These are phyloP conservation scores for Gnetum montanum DNA, from an alignment of 75 land plant genomes.

Conservation along the genomic window DNA sequence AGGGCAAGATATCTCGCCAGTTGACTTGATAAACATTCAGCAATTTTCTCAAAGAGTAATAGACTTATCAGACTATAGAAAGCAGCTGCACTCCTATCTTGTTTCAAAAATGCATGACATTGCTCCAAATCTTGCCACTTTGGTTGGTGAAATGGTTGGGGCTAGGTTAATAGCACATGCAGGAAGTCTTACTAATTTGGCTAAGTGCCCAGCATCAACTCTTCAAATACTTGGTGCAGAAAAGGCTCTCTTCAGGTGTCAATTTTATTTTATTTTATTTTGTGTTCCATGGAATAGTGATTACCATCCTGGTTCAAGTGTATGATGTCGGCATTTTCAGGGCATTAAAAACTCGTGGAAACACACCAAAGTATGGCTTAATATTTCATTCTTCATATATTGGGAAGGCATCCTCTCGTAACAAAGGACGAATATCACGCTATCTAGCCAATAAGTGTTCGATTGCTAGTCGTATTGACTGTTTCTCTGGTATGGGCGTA, in stretches of 20 bases:
- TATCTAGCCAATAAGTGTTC: constrained; percentile 98
- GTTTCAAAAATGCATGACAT: constrained; percentile 90
- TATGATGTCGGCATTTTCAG: constrained; percentile 18
- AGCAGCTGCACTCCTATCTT: constrained; percentile 75
- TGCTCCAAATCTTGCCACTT: constrained; percentile 87
- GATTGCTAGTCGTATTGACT: constrained; percentile 91
- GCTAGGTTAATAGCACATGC: constrained; percentile 99
- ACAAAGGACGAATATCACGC: constrained; percentile 94
- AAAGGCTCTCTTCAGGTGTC: constrained; percentile 93
- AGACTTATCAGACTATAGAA: constrained; percentile 77
- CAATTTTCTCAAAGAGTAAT: constrained; percentile 80
- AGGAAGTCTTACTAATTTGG: constrained; percentile 95
- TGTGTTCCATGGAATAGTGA: neutral
- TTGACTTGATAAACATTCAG: constrained; percentile 85
- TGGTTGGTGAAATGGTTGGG: constrained; percentile 97
- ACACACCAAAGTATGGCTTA: constrained; percentile 93
- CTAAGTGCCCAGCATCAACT: constrained; percentile 94
- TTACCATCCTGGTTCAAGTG: neutral
- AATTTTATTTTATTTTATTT: neutral
- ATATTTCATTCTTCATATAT: constrained; percentile 97
- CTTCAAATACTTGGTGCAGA: constrained; percentile 99
- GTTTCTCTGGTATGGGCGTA: constrained; percentile 54
- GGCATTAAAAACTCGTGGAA: constrained; percentile 86
- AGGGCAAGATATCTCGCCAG: constrained; percentile 87
- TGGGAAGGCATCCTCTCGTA: constrained; percentile 76